A percentile compares a stretch with the other conserved stretches of the same genome.
Conservation (phyloP, 495 filamentous ascomycete genomes). For the Penicillium simplicissimum region DNA sequence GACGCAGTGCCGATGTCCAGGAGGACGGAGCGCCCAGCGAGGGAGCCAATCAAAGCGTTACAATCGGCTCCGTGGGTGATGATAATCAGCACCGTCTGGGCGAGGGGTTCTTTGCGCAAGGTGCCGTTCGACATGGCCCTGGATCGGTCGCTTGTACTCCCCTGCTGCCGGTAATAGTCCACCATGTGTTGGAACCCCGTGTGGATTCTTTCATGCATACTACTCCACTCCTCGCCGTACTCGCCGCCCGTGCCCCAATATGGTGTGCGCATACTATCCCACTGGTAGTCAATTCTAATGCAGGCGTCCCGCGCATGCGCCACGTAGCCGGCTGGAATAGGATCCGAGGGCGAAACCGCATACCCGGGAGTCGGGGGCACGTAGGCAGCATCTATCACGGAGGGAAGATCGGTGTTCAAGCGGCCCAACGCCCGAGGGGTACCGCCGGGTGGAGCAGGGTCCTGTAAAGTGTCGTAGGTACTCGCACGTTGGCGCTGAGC, state of each 20-base stretch:
- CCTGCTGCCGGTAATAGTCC: constrained; percentile 68
- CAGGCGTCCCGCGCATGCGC: constrained; percentile 91
- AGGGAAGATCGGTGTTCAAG: constrained; percentile 37
- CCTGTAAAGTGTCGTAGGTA: constrained; percentile 31
- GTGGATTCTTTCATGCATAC: constrained; percentile 88
- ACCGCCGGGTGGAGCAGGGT: constrained; percentile 16
- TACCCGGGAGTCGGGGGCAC: constrained; percentile 77
- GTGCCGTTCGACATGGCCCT: constrained; percentile 40
- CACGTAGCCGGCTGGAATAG: constrained; percentile 86
- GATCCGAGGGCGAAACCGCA: constrained; percentile 74
- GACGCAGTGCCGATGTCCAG: constrained; percentile 88
- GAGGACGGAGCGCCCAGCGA: constrained; percentile 85
- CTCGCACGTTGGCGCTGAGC: constrained; percentile 35
- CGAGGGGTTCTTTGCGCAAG: constrained; percentile 56
- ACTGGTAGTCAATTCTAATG: constrained; percentile 83
- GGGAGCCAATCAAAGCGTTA: constrained; percentile 89
- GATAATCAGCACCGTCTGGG: constrained; percentile 80
- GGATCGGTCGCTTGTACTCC: constrained; percentile 40
- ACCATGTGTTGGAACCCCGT: constrained; percentile 74
- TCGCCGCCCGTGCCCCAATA: constrained; percentile 86
- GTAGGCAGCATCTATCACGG: constrained; percentile 51
- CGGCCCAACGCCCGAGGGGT: constrained; percentile 23
- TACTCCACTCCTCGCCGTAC: constrained; percentile 90
- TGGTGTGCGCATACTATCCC: constrained; percentile 83
- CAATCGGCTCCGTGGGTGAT: constrained; percentile 98